Percentiles rank a stretch among this genome's conserved stretches.
phyloP scores from a whole-genome alignment of 2,329 filamentous ascomycete species.

The Shiraia sp. region DNA sequence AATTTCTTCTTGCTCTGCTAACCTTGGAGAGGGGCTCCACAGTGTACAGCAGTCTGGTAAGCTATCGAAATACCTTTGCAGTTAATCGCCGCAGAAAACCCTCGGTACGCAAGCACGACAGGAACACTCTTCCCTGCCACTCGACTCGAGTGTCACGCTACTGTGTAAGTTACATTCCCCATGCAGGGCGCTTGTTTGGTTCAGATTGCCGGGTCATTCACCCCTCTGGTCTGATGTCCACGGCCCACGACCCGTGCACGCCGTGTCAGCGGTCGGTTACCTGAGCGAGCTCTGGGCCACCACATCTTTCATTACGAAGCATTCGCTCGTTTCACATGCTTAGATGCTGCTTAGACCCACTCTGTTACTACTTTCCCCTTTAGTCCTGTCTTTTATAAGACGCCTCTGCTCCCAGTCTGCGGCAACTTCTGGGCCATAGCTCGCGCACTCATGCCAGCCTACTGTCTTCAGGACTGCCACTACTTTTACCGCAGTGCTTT shows the following conservation, averaged over 20 bases:
- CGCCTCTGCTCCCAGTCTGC: slow-evolving; percentile 15
- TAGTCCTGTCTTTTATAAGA: slow-evolving; percentile 42
- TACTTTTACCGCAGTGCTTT: slow-evolving; percentile 92
- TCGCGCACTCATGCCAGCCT: slow-evolving; percentile 68
- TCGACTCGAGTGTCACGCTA: slow-evolving; percentile 25
- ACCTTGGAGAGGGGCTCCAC: slow-evolving; percentile 10
- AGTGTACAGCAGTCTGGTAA: slow-evolving; percentile 25
- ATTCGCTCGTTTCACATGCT: slow-evolving; percentile 42
- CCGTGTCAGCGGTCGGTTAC: slow-evolving; percentile 38
- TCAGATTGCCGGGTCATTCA: slow-evolving; percentile 28
- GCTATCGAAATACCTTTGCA: slow-evolving; percentile 20
- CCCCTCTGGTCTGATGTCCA: slow-evolving; percentile 27
- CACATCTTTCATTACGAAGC: slow-evolving; percentile 32
- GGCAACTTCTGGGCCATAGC: slow-evolving; percentile 15
- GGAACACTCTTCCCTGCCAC: slow-evolving; percentile 11
- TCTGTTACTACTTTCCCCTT: slow-evolving; percentile 32
- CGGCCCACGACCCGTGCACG: slow-evolving; percentile 39
- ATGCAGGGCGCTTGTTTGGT: slow-evolving; percentile 21
- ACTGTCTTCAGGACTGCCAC: slow-evolving; percentile 84
- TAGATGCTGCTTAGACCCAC: slow-evolving; percentile 19
- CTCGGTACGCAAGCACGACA: slow-evolving; percentile 8
- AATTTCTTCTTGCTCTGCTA: slow-evolving; percentile 20
- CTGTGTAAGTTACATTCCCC: slow-evolving; percentile 34
- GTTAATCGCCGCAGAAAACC: slow-evolving; percentile 34
- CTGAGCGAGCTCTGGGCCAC: slow-evolving; percentile 23